These are phyloP conservation scores for Clonostachys solani DNA, from an alignment of 2,329 filamentous ascomycete species.

Conservation along the genomic window DNA sequence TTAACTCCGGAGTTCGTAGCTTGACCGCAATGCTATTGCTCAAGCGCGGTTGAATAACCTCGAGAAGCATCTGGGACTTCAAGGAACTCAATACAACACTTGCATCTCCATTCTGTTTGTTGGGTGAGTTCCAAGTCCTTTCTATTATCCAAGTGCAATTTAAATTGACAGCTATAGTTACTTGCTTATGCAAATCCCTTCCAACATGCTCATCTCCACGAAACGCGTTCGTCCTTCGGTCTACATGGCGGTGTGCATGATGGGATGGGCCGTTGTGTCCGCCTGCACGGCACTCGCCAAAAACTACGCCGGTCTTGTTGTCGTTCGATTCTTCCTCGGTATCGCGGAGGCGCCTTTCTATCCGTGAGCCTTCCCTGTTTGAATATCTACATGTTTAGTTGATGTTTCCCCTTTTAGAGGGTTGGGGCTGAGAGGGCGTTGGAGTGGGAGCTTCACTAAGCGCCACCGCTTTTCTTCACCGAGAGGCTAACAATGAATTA, in stretches of 20 bases:
- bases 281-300: slow-evolving; percentile 35
- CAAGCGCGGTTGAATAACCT: slow-evolving; percentile 50
- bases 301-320: slow-evolving; percentile 29
- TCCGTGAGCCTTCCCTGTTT: slow-evolving; percentile 12
- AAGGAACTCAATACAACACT: slow-evolving; percentile 24
- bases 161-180: slow-evolving; percentile 13
- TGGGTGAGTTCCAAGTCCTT: slow-evolving; percentile 19
- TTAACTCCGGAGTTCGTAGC: slow-evolving; percentile 8
- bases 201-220: slow-evolving; percentile 33
- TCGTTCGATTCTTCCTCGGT: slow-evolving; percentile 42
- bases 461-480: slow-evolving; percentile 16
- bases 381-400: neutral
- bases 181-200: slow-evolving; percentile 23
- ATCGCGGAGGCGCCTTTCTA: slow-evolving; percentile 53
- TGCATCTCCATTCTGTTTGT: slow-evolving; percentile 28
- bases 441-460: neutral
- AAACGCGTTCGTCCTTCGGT: slow-evolving; percentile 33
- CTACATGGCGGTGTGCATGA: slow-evolving; percentile 10
- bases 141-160: neutral
- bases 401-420: slow-evolving; percentile 27
- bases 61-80: slow-evolving; percentile 43
- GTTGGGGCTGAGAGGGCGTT: neutral
- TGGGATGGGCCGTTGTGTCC: slow-evolving; percentile 12
- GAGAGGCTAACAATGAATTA: slow-evolving; percentile 42
- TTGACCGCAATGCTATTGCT: slow-evolving; percentile 53